These are phyloP conservation scores for Dryadomyces sulphureus DNA, from an alignment of 2,329 filamentous ascomycete species.

Conservation along the genomic window DNA sequence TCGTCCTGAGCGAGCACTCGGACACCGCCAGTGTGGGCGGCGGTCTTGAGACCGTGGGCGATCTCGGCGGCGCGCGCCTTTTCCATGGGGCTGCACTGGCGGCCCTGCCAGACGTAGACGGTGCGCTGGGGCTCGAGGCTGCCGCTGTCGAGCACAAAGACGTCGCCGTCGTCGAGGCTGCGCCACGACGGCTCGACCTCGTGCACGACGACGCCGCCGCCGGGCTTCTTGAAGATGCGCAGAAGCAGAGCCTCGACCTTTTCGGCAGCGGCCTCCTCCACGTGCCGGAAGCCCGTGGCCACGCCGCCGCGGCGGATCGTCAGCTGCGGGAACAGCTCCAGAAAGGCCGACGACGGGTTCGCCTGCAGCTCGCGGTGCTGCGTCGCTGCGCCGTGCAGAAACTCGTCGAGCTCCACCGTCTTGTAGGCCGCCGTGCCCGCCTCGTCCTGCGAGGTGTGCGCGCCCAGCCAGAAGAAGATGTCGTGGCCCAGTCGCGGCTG, in stretches of 20 bases:
- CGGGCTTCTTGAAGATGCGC: constrained; percentile 47
- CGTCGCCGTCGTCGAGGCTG: constrained; percentile 50
- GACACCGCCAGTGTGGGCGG: constrained; percentile 48
- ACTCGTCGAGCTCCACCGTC: constrained; percentile 56
- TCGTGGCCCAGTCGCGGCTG: constrained; percentile 34
- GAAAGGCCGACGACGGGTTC: constrained; percentile 43
- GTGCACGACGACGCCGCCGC: constrained; percentile 39
- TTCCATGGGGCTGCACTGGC: constrained; percentile 51
- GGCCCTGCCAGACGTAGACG: constrained; percentile 58
- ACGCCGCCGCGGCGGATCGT: constrained; percentile 47
- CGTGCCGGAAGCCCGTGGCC: constrained; percentile 46
- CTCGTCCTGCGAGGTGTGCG: constrained; percentile 52
- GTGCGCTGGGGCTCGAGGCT: constrained; percentile 45
- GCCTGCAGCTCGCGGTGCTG: constrained; percentile 52
- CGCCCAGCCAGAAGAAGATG: constrained; percentile 57
- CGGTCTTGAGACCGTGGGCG: constrained; percentile 43
- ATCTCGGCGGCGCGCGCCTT: constrained; percentile 54
- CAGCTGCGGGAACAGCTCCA: constrained; percentile 42
- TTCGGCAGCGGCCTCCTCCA: constrained; percentile 26
- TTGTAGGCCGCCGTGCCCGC: constrained; percentile 56
- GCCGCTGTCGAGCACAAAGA: constrained; percentile 48
- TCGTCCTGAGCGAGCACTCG: constrained; percentile 51
- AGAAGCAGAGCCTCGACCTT: constrained; percentile 30
- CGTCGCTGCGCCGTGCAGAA: constrained; percentile 42
- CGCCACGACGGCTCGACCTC: constrained; percentile 48